These are phyloP conservation scores for Syncephalastrum contaminatum DNA, from an alignment of 371 early-diverging fungal species.

Conservation along the genomic window DNA sequence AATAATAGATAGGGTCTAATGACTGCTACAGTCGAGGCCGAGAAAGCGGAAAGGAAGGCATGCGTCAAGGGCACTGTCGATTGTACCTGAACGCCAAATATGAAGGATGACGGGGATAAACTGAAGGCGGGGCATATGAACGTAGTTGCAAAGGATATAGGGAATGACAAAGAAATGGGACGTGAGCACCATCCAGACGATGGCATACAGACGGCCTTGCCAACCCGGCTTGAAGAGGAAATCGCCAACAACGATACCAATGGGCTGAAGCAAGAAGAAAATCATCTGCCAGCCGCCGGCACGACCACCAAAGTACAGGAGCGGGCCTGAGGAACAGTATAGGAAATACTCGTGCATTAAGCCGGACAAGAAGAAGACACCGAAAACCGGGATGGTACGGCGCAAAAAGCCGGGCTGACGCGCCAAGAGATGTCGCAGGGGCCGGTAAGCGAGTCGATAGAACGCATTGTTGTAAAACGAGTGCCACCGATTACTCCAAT, in stretches of 20 bases:
- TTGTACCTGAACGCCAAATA: not conserved
- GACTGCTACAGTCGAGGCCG: no score
- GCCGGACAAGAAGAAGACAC: constrained; percentile 41
- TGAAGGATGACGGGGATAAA: constrained; percentile 4
- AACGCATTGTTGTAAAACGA: constrained; percentile 40
- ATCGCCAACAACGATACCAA: constrained; percentile 32
- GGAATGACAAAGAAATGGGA: constrained; percentile 24
- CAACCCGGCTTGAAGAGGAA: constrained; percentile 15
- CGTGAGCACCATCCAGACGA: constrained; percentile 23
- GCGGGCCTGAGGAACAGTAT: constrained; percentile 26
- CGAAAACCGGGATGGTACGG: constrained; percentile 22
- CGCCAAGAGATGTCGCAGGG: constrained; percentile 23
- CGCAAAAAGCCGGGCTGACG: constrained; percentile 9
- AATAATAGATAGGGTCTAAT: no score
- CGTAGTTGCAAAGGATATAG: constrained; percentile 13
- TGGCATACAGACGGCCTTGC: constrained; percentile 22
- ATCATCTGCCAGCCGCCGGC: constrained; percentile 30
- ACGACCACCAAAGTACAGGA: constrained; percentile 20
- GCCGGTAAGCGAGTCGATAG: constrained; percentile 33
- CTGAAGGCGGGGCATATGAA: constrained; percentile 4
- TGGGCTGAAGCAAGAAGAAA: constrained; percentile 31
- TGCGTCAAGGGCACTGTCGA: no score
- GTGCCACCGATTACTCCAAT: constrained; percentile 44
- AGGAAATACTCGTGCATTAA: constrained; percentile 45
- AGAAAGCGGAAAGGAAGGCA: no score